Base-by-base conservation (phyloP, 164 flowering plant species). In the Berberis thunbergii region DNA sequence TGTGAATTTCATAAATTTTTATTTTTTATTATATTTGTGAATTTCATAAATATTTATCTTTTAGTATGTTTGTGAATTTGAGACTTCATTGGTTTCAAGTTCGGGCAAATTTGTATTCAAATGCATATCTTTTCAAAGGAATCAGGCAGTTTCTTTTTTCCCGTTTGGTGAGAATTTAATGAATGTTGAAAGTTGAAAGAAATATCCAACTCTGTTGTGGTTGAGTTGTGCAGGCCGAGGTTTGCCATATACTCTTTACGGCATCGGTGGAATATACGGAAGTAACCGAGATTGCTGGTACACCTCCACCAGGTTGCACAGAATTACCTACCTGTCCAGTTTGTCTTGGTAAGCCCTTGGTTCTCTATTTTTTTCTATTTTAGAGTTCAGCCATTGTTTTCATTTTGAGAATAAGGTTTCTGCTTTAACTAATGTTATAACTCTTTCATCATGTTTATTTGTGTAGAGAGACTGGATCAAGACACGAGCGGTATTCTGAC, bases 321-420 rank as follows among this genome's bases (percentile, higher is more conserved):
- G 98, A 86, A 68, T 72, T 93, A 64, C 98, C 97, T 2, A 85
- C 91, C 53, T 93, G 98, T 72, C 97, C 98, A 2, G 82, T 88
- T 64, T 93, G 98, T 65, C 85, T 93, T 13, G 98, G 98, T 93
- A 6, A 70, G 90, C 68, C 41, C 3, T 43, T 60, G 45, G 3
- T 62, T 40, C 45, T 4, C 39, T 3, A 4, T 10, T 40, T 9
- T 44, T n/a, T 2, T 59, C 2, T 61, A 26, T 58, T 67, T 43
- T 45, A 50, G n/a, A 13, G 41, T 60, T 41, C 43, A 9, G 46
- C 54, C 13, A 3, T 40, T 59, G 62, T 39, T 60, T 54, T 49
- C 43, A 10, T 38, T 50, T 2, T 49, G 54, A 42, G 10, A 10
- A 42, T 5, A 50, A 52, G 6, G 57, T 50, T 60, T 62, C 44